Base-by-base conservation (phyloP, 805 yeast genomes). In the Candida nitratophila region DNA sequence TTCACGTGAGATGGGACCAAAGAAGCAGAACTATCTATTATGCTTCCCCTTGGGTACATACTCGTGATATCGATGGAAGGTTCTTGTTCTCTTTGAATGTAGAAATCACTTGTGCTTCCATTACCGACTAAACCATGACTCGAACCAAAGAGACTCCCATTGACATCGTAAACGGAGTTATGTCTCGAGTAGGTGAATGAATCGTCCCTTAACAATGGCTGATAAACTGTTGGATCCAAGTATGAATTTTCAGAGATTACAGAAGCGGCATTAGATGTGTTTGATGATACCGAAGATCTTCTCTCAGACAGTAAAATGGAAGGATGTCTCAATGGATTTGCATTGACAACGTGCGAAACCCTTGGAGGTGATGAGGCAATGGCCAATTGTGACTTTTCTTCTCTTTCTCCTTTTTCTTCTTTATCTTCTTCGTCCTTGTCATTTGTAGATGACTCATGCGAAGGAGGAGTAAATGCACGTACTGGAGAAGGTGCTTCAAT, bases 221-320 rank as follows among this genome's bases (percentile, higher is more conserved):
- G 46, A 19, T 40, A 39, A 10, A 47, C 45, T 5, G 37, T 20
- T 24, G 55, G 54, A 39, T 54, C 41, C 4, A 19, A 14, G 12
- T 19, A 39, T 39, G 41, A 39, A 10, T 27, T 55, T 21, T 51
- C 52, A 2, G 56, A 54, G 7, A 33, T 34, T 15, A 52, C n/a
- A 8, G 58, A 52, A 3, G 34, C 48, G 10, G 49, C 33, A 6
- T 40, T 22, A 2, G 58, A 52, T 27, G 46, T 48, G 3, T 46
- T 44, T 2, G 56, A 52, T 1, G 58, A 54, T n/a, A 42, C 31
- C 2, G 54, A 47, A 2, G 57, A 50, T 15, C 43, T 27, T 29
- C 51, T 41, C 14, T 43, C 49, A 5, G 45, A 30, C 16, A 20
- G 27, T 26, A 35, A 35, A 43, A 12, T 12, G 1, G 40, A 29